Conservation (phyloP, 495 filamentous ascomycete species). For the Aspergillus baeticus region DNA sequence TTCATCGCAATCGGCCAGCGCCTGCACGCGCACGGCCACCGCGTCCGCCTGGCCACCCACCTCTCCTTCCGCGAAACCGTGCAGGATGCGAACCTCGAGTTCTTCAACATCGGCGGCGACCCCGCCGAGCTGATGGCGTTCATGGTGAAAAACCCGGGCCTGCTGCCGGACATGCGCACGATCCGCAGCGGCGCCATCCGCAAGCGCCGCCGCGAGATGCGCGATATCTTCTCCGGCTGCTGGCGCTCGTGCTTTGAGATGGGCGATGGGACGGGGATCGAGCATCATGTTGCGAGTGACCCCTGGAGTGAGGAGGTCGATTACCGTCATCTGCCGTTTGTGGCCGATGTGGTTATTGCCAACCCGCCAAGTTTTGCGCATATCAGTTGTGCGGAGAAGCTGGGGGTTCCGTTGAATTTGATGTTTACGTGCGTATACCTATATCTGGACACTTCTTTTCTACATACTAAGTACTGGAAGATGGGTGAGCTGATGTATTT, state of each 20-base stretch:
- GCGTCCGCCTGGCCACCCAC: constrained; percentile 77
- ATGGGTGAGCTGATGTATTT: too few relatives aligned
- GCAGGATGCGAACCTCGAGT: constrained; percentile 69
- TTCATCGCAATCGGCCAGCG: constrained; percentile 67
- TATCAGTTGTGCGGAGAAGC: constrained; percentile 75
- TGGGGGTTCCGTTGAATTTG: constrained; percentile 75
- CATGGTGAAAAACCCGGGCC: constrained; percentile 82
- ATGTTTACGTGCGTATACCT: constrained; percentile 68
- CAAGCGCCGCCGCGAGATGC: constrained; percentile 64
- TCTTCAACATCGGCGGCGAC: constrained; percentile 78
- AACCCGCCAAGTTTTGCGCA: constrained; percentile 84
- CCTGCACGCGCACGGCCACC: constrained; percentile 66
- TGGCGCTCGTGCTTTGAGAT: constrained; percentile 74
- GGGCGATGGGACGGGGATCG: constrained; percentile 49
- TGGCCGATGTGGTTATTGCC: constrained; percentile 80
- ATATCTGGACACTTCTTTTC: not conserved
- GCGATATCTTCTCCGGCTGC: constrained; percentile 70
- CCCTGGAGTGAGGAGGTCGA: constrained; percentile 33
- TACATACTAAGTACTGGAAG: too few relatives aligned
- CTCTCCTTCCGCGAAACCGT: constrained; percentile 67
- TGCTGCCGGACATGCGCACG: constrained; percentile 69
- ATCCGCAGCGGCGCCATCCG: constrained; percentile 67
- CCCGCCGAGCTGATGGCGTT: constrained; percentile 80
- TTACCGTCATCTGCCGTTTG: constrained; percentile 56
- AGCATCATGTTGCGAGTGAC: constrained; percentile 41